Percentiles rank a stretch among this genome's conserved stretches.
Evolutionary conservation across 257 asterid species (phyloP).

Genomic region (Solanum virginianum): DNA sequence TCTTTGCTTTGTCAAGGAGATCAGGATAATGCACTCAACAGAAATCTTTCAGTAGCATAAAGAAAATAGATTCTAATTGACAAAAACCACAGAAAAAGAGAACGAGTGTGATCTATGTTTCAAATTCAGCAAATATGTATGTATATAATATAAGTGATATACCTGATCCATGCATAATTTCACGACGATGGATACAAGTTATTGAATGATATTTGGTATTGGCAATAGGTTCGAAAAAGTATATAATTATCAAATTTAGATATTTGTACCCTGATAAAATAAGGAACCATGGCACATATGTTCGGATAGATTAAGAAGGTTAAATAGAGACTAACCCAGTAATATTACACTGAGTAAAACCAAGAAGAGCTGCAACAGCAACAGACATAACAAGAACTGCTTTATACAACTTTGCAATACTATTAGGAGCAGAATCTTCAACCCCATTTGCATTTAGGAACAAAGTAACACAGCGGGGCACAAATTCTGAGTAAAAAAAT

Average conservation of each 20-base stretch:
- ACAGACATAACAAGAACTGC: conserved; percentile 55
- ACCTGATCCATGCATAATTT: no score
- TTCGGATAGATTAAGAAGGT: background rate
- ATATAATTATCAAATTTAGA: no score
- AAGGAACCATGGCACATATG: no score
- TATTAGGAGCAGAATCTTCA: conserved; percentile 1
- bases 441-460: conserved; percentile 15
- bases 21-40: background rate
- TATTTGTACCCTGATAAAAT: no score
- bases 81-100: background rate
- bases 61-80: background rate
- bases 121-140: background rate
- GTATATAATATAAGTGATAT: no score
- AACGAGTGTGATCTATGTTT: background rate
- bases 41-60: background rate
- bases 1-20: background rate
- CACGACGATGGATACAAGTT: no score
- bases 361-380: conserved; percentile 65
- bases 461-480: conserved; percentile 40
- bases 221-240: no score
- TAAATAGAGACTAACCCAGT: conserved; percentile 49
- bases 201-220: no score
- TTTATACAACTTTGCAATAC: conserved; percentile 22
- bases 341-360: conserved; percentile 61
- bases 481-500: conserved; percentile 43